Evolutionary conservation across 768 basidiomycete species (phyloP), one percentile per base, ranked within the genome.

Genomic region (Tulasnella sp.): DNA sequence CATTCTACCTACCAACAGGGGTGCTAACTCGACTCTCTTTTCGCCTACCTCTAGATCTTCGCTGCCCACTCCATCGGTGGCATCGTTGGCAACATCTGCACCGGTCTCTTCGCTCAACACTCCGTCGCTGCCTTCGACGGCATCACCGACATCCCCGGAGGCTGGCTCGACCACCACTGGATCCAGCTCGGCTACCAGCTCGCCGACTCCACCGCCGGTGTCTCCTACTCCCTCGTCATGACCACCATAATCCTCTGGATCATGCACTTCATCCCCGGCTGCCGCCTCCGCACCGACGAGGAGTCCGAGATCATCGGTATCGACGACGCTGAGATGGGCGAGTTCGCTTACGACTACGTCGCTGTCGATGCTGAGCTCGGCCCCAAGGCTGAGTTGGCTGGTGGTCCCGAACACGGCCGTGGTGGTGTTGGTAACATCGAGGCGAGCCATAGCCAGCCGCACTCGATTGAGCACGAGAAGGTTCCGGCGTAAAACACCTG

Each of bases 301-400:
- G 82, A 83, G 69, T 79, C 79, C 9, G 82, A 84, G 78, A 83
- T 83, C 65, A 78, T 96, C 63, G 95, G 95, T 72, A 88, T 96
- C 76, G 95, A 98, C 80, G 91, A 94, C 77, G 84, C 88, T 1
- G 90, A 95, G 82, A 89, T 94, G 85, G 94, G 93, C 75, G 94
- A 95, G 81, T 94, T 88, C 74, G 89, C 91, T 1, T 93, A 92
- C 76, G 91, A 94, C 80, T 94, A 92, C 75, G 91, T 94, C 37
- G 90, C 89, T 12, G 78, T 92, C 66, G 91, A 92, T 44, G 77
- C 81, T 7, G 85, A 86, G 75, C 78, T 86, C 29, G 78, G 81
- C 62, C 75, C 79, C 68, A 69, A 69, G 42, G 39, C 68, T 35
- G 47, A 69, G 39, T 59, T 69, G 26, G 68, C 40, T 44, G 41